Evolutionary conservation across 495 filamentous ascomycete genomes (phyloP), one percentile per base, ranked within the genome.

Genomic region (Tetracladium setigerum): DNA sequence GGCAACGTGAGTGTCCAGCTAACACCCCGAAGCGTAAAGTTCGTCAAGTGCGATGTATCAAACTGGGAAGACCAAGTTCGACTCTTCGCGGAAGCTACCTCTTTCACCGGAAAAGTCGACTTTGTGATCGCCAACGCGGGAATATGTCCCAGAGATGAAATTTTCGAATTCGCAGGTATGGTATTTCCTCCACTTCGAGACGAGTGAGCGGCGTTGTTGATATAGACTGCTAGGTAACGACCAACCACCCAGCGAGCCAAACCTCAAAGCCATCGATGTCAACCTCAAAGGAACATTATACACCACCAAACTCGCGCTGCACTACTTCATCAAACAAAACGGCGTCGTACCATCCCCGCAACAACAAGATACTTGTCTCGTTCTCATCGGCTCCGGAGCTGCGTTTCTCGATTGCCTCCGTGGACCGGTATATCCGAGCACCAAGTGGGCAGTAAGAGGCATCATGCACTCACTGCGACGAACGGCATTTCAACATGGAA

Each of bases 211-310:
- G n/a, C n/a, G 4, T 5, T 10, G 2, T 22, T 12, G 10, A 15
- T 37, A n/a, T 41, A 2, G 24, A 6, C 12, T 37, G n/a, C 16
- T 41, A 69, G 66, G 62, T 38, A 49, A 57, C n/a, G 50, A 63
- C 27, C 48, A 37, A 2, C 55, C 59, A 14, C 67, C 67, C 1
- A 53, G 52, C 11, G 64, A 67, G 36, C 68, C 69, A 9, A 56
- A 63, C 19, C 56, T 70, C 12, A 67, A 61, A 34, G 69, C 67
- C 32, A 48, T 71, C 30, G 60, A 66, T 44, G 61, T 71, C 4
- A 70, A 73, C 47, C 44, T 73, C 13, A 59, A 52, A 17, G 69
- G 66, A 4, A 61, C 59, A 4, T 45, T 73, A 18, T 69, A 67
- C 37, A 67, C 64, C 4, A 61, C 55, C 53, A 70, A 70, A 40